These are phyloP conservation scores for Sequoiadendron giganteum DNA, from an alignment of 75 land plant genomes.

Conservation along the genomic window DNA sequence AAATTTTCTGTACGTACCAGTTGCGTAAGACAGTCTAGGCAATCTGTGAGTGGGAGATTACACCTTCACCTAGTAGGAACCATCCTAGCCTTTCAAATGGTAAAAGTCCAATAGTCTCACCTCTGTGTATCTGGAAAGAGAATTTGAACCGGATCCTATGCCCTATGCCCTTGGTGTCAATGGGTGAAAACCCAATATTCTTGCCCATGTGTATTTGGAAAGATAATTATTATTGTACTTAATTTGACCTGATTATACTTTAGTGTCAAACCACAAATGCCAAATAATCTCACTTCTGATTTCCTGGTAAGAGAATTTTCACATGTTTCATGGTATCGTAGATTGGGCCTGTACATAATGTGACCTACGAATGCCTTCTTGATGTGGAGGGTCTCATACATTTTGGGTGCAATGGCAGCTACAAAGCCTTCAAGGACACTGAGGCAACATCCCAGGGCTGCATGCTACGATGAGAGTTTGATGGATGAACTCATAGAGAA, in stretches of 20 bases:
- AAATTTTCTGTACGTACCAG: background rate
- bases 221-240: background rate
- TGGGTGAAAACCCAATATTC: background rate
- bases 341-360: conserved; percentile 6
- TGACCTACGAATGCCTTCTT: background rate
- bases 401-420: conserved; percentile 3
- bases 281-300: background rate
- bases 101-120: background rate
- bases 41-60: background rate
- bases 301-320: background rate
- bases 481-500: conserved; percentile 71
- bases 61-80: background rate
- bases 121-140: background rate
- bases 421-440: conserved; percentile 20
- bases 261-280: background rate
- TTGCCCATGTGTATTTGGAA: background rate
- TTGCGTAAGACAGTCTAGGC: background rate
- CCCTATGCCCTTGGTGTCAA: background rate
- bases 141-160: background rate
- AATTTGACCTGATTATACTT: background rate
- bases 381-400: background rate
- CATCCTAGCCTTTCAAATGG: background rate
- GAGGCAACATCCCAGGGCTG: conserved; percentile 30
- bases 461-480: conserved; percentile 72
- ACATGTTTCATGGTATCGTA: background rate